These are phyloP conservation scores for Alternaria sp. DNA, from an alignment of 2,329 filamentous ascomycete species.

Conservation along the genomic window DNA sequence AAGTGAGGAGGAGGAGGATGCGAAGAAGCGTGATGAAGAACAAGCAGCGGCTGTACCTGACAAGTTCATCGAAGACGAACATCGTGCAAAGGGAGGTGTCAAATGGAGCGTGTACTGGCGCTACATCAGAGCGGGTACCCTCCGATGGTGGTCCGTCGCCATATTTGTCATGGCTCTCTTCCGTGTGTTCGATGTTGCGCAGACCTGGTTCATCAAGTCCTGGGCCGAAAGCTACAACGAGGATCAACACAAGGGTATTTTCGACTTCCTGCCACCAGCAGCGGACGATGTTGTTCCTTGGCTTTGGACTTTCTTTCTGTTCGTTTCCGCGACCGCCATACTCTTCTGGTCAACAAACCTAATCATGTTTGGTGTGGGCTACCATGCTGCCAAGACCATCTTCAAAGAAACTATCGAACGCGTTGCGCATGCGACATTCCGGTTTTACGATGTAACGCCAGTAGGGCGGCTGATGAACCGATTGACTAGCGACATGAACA, in stretches of 20 bases:
- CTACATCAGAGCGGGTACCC: constrained; percentile 81
- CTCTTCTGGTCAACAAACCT: constrained; percentile 68
- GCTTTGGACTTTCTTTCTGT: constrained; percentile 73
- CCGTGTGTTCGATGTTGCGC: constrained; percentile 69
- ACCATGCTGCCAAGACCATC: constrained; percentile 76
- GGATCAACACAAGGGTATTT: constrained; percentile 40
- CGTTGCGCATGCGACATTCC: constrained; percentile 82
- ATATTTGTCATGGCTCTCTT: constrained; percentile 70
- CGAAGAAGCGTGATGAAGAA: constrained; percentile 48
- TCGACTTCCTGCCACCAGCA: constrained; percentile 69
- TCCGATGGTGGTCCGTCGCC: constrained; percentile 75
- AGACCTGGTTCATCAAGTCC: constrained; percentile 83
- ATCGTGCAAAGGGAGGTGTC: constrained; percentile 77
- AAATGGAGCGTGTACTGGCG: constrained; percentile 80
- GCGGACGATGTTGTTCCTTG: constrained; percentile 73
- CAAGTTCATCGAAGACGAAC: constrained; percentile 82
- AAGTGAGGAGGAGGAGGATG: constrained; percentile 47
- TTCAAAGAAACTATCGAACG: constrained; percentile 76
- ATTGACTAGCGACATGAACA: constrained; percentile 87
- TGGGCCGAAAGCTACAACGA: constrained; percentile 80
- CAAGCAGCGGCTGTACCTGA: constrained; percentile 67
- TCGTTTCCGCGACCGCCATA: constrained; percentile 55
- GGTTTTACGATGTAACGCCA: constrained; percentile 90
- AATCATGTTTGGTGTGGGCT: constrained; percentile 78
- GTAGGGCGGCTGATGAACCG: constrained; percentile 92